These are phyloP conservation scores for Penicillium freii DNA, from an alignment of 2,329 filamentous ascomycete genomes.

Conservation along the genomic window DNA sequence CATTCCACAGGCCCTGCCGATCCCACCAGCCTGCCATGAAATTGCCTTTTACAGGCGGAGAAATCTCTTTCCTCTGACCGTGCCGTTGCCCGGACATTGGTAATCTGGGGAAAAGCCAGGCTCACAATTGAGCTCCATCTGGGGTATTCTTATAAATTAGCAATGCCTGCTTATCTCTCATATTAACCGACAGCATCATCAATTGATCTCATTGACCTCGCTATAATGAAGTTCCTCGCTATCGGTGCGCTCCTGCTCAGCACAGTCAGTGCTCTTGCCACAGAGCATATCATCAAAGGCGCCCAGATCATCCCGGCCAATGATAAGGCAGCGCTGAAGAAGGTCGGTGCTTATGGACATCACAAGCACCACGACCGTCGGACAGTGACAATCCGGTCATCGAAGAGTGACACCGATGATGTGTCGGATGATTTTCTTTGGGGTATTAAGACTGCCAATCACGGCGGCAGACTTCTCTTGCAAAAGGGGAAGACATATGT, in stretches of 20 bases:
- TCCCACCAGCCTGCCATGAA: background rate
- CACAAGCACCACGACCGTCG: slow-evolving; percentile 37
- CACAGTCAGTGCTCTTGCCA: slow-evolving; percentile 19
- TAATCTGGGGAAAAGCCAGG: background rate
- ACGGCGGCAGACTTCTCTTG: slow-evolving; percentile 58
- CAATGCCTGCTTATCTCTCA: background rate
- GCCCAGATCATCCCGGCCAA: slow-evolving; percentile 26
- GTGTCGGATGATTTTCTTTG: slow-evolving; percentile 55
- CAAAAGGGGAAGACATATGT: slow-evolving; percentile 55
- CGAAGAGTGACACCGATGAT: slow-evolving; percentile 55
- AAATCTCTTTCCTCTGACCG: slow-evolving; percentile 15
- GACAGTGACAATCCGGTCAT: slow-evolving; percentile 54
- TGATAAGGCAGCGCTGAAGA: slow-evolving; percentile 19
- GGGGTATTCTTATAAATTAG: slow-evolving; percentile 6
- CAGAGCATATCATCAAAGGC: slow-evolving; percentile 23
- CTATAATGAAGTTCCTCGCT: slow-evolving; percentile 27
- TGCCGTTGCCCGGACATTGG: background rate
- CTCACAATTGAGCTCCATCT: background rate
- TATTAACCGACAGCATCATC: background rate
- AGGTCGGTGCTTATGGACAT: slow-evolving; percentile 24
- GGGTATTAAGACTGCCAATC: slow-evolving; percentile 56
- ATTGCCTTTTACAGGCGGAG: slow-evolving; percentile 28
- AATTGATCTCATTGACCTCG: background rate
- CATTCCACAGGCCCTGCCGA: slow-evolving; percentile 5
- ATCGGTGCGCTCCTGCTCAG: slow-evolving; percentile 23